Evolutionary conservation across 2,329 filamentous ascomycete species (phyloP), one percentile per base, ranked within the genome.

Genomic region (Colletotrichum spaethianum): DNA sequence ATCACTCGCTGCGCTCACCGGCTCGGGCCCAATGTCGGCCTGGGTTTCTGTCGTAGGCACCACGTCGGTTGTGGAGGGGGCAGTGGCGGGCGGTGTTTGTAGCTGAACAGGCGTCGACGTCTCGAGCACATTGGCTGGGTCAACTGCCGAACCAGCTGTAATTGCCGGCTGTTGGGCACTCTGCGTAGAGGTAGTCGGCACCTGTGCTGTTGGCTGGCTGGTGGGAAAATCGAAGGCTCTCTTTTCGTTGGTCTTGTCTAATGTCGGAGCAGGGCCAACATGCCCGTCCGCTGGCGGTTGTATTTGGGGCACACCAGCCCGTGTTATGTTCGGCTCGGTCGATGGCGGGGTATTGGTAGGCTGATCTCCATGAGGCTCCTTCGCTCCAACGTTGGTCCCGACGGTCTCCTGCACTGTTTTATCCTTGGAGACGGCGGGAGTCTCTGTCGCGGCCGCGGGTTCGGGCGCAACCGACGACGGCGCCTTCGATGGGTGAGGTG

Each of bases 401-500:
- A 20, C 40, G 14, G 42, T 18, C 20, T 11, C 7, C 14, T 57
- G 64, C 23, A 23, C 31, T 12, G 44, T 12, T 8, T n/a, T 44
- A 6, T 69, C 59, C 5, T 20, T 31, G 3, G 46, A 6, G 7
- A 28, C 31, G 26, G 2, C n/a, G 5, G 53, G 1, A 31, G 23
- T 12, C 31, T 69, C 70, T 46, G 57, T 20, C 66, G 62, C n/a
- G 8, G 59, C 56, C 38, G 61, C 28, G 11, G 68, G 52, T 50
- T 70, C 63, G 18, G 70, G 52, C 16, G 63, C 52, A 52, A 57
- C 53, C 64, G 59, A 44, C 31, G 67, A 56, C 31, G 75, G 67
- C 11, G 76, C 75, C 55, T 74, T 74, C 40, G 84, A 80, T 53
- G 84, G 77, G 59, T 80, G 78, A 68, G 78, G 78, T 69, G 82